Evolutionary conservation across 2,329 filamentous ascomycete species (phyloP).

Genomic region (Chrysoporthe austroafricana): DNA sequence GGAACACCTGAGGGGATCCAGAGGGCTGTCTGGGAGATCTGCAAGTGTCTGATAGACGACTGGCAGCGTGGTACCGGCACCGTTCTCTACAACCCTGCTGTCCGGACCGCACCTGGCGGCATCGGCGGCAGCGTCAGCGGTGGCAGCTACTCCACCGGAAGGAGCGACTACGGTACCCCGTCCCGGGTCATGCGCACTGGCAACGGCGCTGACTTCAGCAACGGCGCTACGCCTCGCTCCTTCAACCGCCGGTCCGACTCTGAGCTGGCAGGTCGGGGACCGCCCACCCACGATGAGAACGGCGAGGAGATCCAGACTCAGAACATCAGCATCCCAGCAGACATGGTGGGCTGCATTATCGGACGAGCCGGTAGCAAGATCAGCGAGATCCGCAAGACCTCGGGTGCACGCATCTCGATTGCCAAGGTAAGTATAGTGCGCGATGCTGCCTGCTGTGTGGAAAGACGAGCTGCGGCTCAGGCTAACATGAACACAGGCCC

Average conservation of each 20-base stretch:
- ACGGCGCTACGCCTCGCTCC: constrained; percentile 64
- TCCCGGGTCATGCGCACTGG: constrained; percentile 90
- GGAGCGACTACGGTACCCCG: constrained; percentile 61
- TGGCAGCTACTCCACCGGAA: constrained; percentile 50
- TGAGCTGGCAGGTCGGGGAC: constrained; percentile 78
- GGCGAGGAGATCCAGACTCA: constrained; percentile 98
- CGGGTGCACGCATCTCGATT: constrained; percentile 95
- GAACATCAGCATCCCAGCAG: constrained; percentile 98
- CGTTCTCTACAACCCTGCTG: constrained; percentile 94
- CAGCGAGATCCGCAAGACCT: constrained; percentile 96
- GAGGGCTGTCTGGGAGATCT: constrained; percentile 97
- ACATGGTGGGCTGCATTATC: constrained; percentile 99
- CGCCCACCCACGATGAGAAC: constrained; percentile 90
- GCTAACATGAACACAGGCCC: constrained; percentile 56
- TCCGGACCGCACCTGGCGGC: constrained; percentile 75
- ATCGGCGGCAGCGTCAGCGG: constrained; percentile 49
- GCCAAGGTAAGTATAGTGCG: constrained; percentile 67
- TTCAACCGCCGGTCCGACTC: constrained; percentile 83
- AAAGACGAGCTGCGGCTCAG: background rate
- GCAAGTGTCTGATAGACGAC: constrained; percentile 97
- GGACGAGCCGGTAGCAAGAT: constrained; percentile 95
- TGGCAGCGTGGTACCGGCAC: constrained; percentile 97
- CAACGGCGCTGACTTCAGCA: constrained; percentile 97
- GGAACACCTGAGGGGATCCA: constrained; percentile 94
- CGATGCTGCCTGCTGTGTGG: background rate